Conservation (phyloP, 345 rosid species). For the Linum lewisii region DNA sequence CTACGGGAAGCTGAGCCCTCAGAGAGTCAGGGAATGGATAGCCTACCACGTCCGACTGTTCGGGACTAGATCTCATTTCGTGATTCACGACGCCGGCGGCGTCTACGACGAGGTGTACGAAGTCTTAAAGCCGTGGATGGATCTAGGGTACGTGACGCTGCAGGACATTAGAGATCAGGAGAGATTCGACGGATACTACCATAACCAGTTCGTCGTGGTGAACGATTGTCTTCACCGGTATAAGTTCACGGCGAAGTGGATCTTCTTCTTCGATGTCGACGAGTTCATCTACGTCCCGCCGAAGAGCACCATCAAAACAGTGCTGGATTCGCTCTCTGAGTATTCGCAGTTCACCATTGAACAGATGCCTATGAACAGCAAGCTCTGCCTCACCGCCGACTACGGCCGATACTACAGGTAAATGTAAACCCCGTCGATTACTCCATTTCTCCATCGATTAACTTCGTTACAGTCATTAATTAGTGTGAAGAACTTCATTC, state of each 20-base stretch:
- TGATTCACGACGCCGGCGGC: conserved; percentile 84
- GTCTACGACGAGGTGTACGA: conserved; percentile 48
- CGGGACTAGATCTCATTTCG: conserved; percentile 75
- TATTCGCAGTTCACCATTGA: conserved; percentile 82
- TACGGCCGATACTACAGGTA: conserved; percentile 51
- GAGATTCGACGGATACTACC: conserved; percentile 65
- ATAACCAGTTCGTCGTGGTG: conserved; percentile 79
- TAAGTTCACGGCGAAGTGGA: conserved; percentile 65
- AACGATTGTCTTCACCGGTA: conserved; percentile 76
- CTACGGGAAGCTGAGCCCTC: conserved; percentile 60
- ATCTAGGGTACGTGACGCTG: conserved; percentile 60
- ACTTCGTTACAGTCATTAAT: neutral
- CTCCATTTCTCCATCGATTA: neutral
- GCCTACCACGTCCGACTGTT: conserved; percentile 92
- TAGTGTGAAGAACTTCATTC: neutral
- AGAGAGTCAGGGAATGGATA: conserved; percentile 78
- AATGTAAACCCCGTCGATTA: neutral
- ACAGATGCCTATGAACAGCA: conserved; percentile 79
- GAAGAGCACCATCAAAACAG: conserved; percentile 43
- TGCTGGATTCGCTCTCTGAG: conserved; percentile 42
- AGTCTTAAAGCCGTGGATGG: conserved; percentile 67
- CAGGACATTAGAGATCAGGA: conserved; percentile 65
- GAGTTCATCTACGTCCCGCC: conserved; percentile 67
- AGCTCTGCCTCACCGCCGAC: conserved; percentile 64
- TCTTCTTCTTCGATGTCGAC: conserved; percentile 78